These are phyloP conservation scores for Plasmodium adleri DNA, from an alignment of 169 alveolate species.

Conservation along the genomic window DNA sequence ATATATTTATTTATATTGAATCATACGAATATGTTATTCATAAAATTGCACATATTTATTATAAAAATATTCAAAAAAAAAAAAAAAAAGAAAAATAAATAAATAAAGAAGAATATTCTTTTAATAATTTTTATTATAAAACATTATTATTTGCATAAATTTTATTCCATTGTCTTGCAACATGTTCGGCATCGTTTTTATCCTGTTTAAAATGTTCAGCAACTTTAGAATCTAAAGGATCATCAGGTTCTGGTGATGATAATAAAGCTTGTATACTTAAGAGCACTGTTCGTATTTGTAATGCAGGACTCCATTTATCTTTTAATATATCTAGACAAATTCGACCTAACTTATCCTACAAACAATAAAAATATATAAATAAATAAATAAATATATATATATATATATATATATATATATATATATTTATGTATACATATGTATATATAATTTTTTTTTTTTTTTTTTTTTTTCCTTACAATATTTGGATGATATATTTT, in stretches of 20 bases:
- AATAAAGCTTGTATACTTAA: conserved; percentile 97
- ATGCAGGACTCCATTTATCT: conserved; percentile 99
- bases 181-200: conserved; percentile 92
- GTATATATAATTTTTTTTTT: conserved; percentile 16
- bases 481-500: conserved; percentile 99
- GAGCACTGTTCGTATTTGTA: conserved; percentile 97
- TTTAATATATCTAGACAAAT: conserved; percentile 98
- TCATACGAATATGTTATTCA: no score
- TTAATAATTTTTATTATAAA: conserved; percentile 4
- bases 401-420: conserved; percentile 3
- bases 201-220: conserved; percentile 96
- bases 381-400: conserved; percentile 16
- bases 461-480: conserved; percentile 77
- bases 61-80: no score
- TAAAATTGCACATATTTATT: no score
- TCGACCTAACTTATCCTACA: conserved; percentile 96
- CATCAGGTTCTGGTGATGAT: conserved; percentile 99
- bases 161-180: conserved; percentile 93
- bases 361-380: neutral
- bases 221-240: conserved; percentile 96
- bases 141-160: conserved; percentile 88
- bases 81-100: no score
- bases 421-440: conserved; percentile 20
- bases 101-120: neutral
- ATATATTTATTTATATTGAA: no score